Evolutionary conservation across 108 stramenopile genomes (phyloP), one percentile per base, ranked within the genome.

Genomic region (Bacterosira constricta): DNA sequence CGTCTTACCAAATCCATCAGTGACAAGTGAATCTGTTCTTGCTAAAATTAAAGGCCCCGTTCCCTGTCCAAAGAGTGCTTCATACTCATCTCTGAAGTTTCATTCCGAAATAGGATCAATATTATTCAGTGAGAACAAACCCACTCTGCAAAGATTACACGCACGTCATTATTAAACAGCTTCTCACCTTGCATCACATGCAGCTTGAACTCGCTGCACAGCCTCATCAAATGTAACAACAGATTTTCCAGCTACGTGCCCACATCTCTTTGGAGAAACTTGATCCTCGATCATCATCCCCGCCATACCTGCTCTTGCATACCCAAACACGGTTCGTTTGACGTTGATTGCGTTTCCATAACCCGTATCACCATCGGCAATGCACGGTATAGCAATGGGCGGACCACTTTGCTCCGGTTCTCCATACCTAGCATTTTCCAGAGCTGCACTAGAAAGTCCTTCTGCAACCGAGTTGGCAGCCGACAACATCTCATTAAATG

Each of bases 281-380:
- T 98, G 97, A 70, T 98, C 97, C 81, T 98, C 97, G 52, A 98
- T 96, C 97, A 98, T 98, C 39, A 98, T 93, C 20, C 96, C 97
- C 11, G 90, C 98, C 94, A 97, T 94, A 2, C 96, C 96, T 8
- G 94, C 93, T 61, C 94, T 75, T 1, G 81, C 93, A 78, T 93
- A 96, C 4, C 91, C 89, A 62, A 79, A 83, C 9, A 97, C 81
- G 10, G 95, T 96, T 38, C 96, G 83, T 59, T 96, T 94, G 29
- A 90, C 90, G 75, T 97, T 97, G 29, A 97, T 74, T 20, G 96
- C 95, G 75, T 97, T 97, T 7, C 98, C 98, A 66, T 98, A 98
- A 2, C 95, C 97, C 17, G 97, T 97, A 59, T 98, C 98, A 6
- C 98, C 98, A 71, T 98, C 98, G 35, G 94, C 96, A 69, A 98